Evolutionary conservation across 352 stramenopile species (phyloP).

Genomic region (Lagenidium giganteum): DNA sequence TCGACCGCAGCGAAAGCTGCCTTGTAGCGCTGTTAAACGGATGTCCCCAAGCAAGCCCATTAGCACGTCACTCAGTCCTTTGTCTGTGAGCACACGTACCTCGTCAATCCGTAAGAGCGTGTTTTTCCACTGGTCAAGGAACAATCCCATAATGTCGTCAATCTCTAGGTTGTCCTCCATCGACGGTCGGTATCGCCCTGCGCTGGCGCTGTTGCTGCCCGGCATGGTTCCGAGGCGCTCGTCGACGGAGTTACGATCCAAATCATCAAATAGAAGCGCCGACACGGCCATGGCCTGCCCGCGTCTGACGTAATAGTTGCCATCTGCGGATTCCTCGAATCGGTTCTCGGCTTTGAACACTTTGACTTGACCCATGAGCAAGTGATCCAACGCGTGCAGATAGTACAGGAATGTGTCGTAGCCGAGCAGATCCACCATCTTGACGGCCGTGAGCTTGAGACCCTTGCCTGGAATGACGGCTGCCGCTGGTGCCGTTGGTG

Average conservation of each 20-base stretch:
- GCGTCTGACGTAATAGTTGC: constrained; percentile 36
- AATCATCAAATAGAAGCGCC: constrained; percentile 37
- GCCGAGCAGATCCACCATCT: no score
- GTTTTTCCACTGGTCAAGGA: constrained; percentile 44
- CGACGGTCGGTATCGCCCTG: constrained; percentile 16
- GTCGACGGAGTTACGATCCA: no score
- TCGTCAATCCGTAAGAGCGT: constrained; percentile 47
- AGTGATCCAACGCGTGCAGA: constrained; percentile 46
- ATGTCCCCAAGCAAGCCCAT: no score
- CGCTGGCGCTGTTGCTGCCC: constrained; percentile 27
- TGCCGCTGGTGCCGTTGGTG: no score
- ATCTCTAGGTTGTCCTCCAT: constrained; percentile 32
- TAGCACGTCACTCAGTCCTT: no score
- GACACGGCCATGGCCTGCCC: constrained; percentile 24
- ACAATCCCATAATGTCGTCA: constrained; percentile 57
- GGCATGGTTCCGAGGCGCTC: constrained; percentile 32
- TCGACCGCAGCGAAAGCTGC: constrained; percentile 41
- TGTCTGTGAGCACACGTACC: constrained; percentile 20
- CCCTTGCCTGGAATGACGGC: not conserved
- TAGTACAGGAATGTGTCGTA: constrained; percentile 75
- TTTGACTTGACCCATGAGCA: constrained; percentile 71
- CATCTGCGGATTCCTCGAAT: constrained; percentile 46
- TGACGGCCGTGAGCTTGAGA: no score
- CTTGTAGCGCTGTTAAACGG: constrained; percentile 39
- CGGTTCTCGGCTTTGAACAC: constrained; percentile 53